These are phyloP conservation scores for Dioszegia hungarica DNA, from an alignment of 768 basidiomycete species.

Conservation along the genomic window DNA sequence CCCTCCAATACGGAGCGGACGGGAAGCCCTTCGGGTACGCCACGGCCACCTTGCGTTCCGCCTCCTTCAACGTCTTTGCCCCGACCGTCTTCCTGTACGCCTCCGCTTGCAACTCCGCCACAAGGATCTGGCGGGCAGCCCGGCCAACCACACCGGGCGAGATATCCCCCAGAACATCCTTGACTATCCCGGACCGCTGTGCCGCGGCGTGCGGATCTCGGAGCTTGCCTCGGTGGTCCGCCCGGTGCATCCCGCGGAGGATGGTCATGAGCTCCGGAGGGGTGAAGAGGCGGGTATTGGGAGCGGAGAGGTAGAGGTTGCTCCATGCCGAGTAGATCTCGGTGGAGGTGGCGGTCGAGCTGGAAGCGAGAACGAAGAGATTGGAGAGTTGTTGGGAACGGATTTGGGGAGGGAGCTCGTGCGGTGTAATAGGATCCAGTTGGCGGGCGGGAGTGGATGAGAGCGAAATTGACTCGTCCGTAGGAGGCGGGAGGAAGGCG, in stretches of 20 bases:
- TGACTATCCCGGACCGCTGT: not conserved
- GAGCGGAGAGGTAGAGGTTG: slow-evolving; percentile 15
- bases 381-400: slow-evolving; percentile 1
- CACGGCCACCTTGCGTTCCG: not conserved
- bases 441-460: not conserved
- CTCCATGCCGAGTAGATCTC: slow-evolving; percentile 4
- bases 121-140: not conserved
- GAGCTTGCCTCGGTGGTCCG: not conserved
- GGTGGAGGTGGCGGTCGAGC: not conserved
- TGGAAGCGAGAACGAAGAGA: not conserved
- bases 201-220: not conserved
- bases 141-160: not conserved
- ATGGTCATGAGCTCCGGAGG: slow-evolving; percentile 14
- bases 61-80: not conserved
- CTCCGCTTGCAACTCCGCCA: not conserved
- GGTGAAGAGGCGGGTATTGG: slow-evolving; percentile 21
- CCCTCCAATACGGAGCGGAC: too few relatives aligned
- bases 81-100: not conserved
- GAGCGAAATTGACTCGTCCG: not conserved
- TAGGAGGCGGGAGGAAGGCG: not conserved
- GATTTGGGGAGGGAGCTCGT: not conserved
- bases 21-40: not conserved
- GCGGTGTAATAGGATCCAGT: not conserved
- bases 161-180: not conserved
- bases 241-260: not conserved